Percentiles rank a stretch among this genome's conserved stretches.
Evolutionary conservation across 495 filamentous ascomycete species (phyloP).

Genomic region (Penicillium robsamsonii): DNA sequence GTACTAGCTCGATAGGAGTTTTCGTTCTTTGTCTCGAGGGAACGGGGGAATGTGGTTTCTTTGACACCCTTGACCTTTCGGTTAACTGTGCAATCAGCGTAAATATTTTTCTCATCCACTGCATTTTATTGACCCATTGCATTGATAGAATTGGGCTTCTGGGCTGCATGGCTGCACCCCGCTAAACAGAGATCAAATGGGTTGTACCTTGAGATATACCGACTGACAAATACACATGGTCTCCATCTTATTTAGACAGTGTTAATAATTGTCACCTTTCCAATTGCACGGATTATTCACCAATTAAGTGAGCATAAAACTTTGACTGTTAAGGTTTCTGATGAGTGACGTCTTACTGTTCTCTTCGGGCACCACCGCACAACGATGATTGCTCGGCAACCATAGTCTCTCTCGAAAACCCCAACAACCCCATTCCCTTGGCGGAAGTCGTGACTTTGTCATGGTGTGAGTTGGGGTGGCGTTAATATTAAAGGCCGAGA

Average conservation of each 20-base stretch:
- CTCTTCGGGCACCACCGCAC: background rate
- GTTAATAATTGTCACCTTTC: too few species aligned
- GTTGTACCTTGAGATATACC: background rate
- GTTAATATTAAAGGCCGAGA: background rate
- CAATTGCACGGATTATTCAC: background rate
- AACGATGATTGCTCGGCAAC: background rate
- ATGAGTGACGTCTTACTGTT: background rate
- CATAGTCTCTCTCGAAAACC: too few species aligned
- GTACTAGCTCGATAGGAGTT: background rate
- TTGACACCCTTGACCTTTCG: background rate
- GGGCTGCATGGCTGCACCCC: background rate
- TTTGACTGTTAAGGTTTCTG: background rate
- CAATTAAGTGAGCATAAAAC: background rate
- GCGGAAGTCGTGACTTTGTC: background rate
- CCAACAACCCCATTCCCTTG: too few species aligned
- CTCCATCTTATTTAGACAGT: background rate
- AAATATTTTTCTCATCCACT: background rate
- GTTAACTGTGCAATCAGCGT: background rate
- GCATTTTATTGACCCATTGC: background rate
- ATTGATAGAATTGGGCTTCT: background rate
- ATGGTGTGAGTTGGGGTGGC: background rate
- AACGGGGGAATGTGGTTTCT: background rate
- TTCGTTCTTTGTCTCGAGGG: background rate
- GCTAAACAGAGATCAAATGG: background rate
- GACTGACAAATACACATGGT: background rate